phyloP scores from a whole-genome alignment of 176 grass and related monocot species.

The Oryza glaberrima region DNA sequence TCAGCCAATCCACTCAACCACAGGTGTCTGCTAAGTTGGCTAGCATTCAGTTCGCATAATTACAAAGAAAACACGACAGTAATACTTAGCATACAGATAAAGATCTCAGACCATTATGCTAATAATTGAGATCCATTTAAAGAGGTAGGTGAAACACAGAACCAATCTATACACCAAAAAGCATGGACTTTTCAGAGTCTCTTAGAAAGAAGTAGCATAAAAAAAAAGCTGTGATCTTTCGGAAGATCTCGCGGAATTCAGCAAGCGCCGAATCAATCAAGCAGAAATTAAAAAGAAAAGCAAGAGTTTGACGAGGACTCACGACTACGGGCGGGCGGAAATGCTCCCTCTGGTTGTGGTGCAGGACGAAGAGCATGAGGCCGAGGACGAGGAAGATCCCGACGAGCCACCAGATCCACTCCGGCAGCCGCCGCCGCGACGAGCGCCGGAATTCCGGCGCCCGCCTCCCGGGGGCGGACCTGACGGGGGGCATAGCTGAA shows the following conservation, averaged over 20 bases:
- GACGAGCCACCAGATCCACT: slow-evolving; percentile 91
- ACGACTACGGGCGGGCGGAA: slow-evolving; percentile 62
- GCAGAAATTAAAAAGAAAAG: not conserved
- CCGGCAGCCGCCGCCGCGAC: slow-evolving; percentile 57
- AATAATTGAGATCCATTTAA: slow-evolving; percentile 27
- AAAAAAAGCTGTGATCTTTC: slow-evolving; percentile 24
- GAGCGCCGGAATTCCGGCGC: slow-evolving; percentile 58
- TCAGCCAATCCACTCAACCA: not conserved
- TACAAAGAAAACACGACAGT: slow-evolving; percentile 7
- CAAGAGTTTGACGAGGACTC: slow-evolving; percentile 28
- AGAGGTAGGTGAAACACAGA: not conserved
- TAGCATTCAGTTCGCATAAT: slow-evolving; percentile 25
- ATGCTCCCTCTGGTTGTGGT: slow-evolving; percentile 89
- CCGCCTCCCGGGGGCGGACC: slow-evolving; percentile 43
- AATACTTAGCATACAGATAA: not conserved
- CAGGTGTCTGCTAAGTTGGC: not conserved
- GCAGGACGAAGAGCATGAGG: slow-evolving; percentile 87
- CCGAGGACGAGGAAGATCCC: slow-evolving; percentile 75
- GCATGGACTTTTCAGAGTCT: not conserved
- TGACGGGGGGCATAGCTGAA: not conserved
- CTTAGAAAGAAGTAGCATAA: not conserved
- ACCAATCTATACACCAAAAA: not conserved
- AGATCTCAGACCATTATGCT: slow-evolving; percentile 27
- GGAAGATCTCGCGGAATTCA: slow-evolving; percentile 52
- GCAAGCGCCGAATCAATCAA: slow-evolving; percentile 32